These are phyloP conservation scores for Xanthoceras sorbifolium DNA, from an alignment of 345 rosid genomes.

Conservation along the genomic window DNA sequence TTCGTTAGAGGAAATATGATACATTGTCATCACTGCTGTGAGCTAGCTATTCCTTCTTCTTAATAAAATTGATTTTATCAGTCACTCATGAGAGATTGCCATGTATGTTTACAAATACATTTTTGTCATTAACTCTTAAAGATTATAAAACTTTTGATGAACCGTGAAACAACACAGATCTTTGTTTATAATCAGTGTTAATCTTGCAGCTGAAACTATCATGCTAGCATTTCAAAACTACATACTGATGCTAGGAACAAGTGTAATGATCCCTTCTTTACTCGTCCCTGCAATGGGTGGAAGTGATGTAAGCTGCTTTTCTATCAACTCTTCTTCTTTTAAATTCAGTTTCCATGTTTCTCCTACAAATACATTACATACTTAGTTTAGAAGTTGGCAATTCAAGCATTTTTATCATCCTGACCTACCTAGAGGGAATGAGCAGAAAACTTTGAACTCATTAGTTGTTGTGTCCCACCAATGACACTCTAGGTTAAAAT, in stretches of 20 bases:
- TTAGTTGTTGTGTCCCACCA: slow-evolving; percentile 11
- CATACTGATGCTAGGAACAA: slow-evolving; percentile 87
- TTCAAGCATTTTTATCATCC: not conserved
- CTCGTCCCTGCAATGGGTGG: slow-evolving; percentile 98
- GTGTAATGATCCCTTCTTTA: slow-evolving; percentile 74
- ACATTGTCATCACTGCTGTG: too few relatives aligned
- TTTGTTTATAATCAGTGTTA: slow-evolving; percentile 10
- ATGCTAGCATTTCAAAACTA: slow-evolving; percentile 92
- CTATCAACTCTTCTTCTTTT: not conserved
- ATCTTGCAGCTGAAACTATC: slow-evolving; percentile 72
- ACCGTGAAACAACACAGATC: not conserved
- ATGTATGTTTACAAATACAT: not conserved
- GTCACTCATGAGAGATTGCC: not conserved
- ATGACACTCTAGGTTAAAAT: slow-evolving; percentile 16
- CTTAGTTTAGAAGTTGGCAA: slow-evolving; percentile 6
- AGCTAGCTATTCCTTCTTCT: too few relatives aligned
- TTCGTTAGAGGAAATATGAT: not conserved
- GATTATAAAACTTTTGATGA: too few relatives aligned
- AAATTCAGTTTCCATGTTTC: slow-evolving; percentile 8
- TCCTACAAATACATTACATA: not conserved
- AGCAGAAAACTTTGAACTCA: slow-evolving; percentile 10
- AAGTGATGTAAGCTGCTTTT: slow-evolving; percentile 50
- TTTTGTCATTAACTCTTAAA: too few relatives aligned
- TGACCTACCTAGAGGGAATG: not conserved
- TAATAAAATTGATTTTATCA: not conserved